Evolutionary conservation across 148 eudicot genomes (phyloP), one percentile per base, ranked within the genome.

Genomic region (Linanthus parryae): DNA sequence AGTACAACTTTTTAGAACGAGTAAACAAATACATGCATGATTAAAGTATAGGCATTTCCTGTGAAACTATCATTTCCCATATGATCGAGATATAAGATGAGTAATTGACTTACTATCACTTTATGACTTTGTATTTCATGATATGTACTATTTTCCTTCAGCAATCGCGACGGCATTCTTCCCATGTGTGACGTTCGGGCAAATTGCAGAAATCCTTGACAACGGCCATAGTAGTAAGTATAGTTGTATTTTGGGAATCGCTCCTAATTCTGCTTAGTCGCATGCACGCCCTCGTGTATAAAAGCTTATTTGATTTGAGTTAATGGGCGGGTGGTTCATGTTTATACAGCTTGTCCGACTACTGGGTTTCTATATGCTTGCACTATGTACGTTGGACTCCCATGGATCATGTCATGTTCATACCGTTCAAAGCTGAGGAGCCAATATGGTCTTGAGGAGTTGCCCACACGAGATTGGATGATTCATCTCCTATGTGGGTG

Each of bases 141-240:
- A n/a, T n/a, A n/a, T n/a, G n/a, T n/a, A n/a, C n/a, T n/a, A n/a
- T n/a, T n/a, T n/a, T n/a, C n/a, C 29, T 64, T 53, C 71, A 71
- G 71, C 71, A 15, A 3, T 71, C 5, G 8, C 52, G n/a, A 64
- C 71, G 0, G 41, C 39, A 9, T 61, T 43, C 54, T 60, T 65
- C 45, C 76, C 76, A 13, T 71, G 70, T 59, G 21, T 71, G n/a
- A 65, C 70, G n/a, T 71, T 65, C 13, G 75, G 75, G 15, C 70
- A 71, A 50, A 71, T 71, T 38, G 75, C 75, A 1, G 75, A 71
- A 59, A 61, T 71, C 14, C 4, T 65, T 3, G 71, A 65, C 70
- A 27, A 29, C 24, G 74, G 74, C 46, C 56, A 58, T 8, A 63
- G 64, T 15, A 36, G 74, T 69, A 63, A 69, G 74, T 60, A 11